Evolutionary conservation across 176 grass and related monocot genomes (phyloP).

Genomic region (Triticum aestivum): DNA sequence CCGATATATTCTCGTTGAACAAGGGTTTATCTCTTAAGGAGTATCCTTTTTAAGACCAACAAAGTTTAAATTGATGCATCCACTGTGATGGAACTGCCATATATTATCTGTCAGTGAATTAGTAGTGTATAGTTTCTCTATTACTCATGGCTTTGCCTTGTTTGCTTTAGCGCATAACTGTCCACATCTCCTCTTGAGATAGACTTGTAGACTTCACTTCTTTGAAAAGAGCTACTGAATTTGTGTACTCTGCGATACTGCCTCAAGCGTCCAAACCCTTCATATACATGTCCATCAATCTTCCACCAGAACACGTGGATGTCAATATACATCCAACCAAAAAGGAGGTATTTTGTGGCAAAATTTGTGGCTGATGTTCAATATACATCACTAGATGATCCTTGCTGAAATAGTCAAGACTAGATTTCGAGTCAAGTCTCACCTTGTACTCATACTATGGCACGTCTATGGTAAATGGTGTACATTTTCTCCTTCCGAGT

Average conservation of each 20-base stretch:
- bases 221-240: conserved; percentile 89
- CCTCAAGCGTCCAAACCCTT: conserved; percentile 97
- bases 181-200: conserved; percentile 49
- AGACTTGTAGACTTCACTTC: conserved; percentile 86
- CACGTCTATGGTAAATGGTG: not conserved
- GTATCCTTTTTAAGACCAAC: not conserved
- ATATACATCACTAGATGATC: not conserved
- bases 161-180: conserved; percentile 23
- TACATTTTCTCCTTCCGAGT: not conserved
- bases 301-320: conserved; percentile 90
- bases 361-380: not conserved
- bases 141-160: conserved; percentile 1
- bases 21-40: not conserved
- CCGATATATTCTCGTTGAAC: not conserved
- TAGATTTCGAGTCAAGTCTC: conserved; percentile 4
- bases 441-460: not conserved
- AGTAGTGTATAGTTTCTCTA: not conserved
- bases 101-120: not conserved
- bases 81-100: not conserved
- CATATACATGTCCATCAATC: conserved; percentile 94
- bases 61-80: not conserved
- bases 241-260: conserved; percentile 79
- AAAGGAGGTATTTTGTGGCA: conserved; percentile 66
- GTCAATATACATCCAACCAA: conserved; percentile 98
- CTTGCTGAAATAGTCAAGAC: conserved; percentile 11